phyloP scores from a whole-genome alignment of 345 rosid species.

The Salix udensis region DNA sequence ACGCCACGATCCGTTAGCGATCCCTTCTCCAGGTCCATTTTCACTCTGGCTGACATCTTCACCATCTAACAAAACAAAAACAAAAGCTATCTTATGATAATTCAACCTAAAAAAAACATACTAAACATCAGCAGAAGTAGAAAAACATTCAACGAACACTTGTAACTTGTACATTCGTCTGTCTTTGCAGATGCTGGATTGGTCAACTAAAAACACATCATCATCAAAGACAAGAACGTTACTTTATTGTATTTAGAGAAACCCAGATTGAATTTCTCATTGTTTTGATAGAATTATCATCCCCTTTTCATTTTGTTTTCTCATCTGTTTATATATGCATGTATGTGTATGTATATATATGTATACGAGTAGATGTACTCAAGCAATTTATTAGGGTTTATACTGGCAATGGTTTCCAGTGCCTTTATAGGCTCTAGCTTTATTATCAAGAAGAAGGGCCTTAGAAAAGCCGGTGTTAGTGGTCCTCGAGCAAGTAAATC shows the following conservation, averaged over 20 bases:
- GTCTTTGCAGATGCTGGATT: background rate
- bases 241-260: background rate
- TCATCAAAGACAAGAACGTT: background rate
- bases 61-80: background rate
- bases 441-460: constrained; percentile 83
- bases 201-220: background rate
- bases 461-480: constrained; percentile 50
- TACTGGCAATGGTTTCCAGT: constrained; percentile 66
- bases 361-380: constrained; percentile 47
- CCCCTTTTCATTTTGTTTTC: background rate
- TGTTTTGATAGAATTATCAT: background rate
- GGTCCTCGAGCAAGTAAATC: constrained; percentile 62
- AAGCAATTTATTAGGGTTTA: constrained; percentile 58
- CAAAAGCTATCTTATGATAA: background rate
- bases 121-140: background rate
- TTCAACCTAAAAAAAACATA: background rate
- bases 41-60: background rate
- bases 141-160: background rate
- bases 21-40: background rate
- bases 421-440: constrained; percentile 81
- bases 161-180: background rate
- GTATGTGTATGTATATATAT: background rate
- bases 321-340: background rate
- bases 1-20: no score
- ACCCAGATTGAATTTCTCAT: background rate